These are phyloP conservation scores for Chytriomyces sp. DNA, from an alignment of 192 early-diverging fungal genomes.

Conservation along the genomic window DNA sequence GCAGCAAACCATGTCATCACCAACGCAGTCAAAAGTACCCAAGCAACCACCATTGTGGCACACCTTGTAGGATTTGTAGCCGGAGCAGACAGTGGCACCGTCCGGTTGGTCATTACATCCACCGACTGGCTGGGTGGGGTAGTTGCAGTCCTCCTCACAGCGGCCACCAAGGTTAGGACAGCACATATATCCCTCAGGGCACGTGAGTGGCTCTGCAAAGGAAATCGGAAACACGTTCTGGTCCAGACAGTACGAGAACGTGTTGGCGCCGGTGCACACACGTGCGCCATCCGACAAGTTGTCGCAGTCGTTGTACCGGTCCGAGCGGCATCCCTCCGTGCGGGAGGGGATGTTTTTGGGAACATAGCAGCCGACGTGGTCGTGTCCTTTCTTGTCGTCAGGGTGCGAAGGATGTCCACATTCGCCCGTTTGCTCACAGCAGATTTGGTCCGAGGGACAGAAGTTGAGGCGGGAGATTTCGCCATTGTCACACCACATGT, in stretches of 20 bases:
- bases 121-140: too few relatives aligned
- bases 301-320: conserved; percentile 3
- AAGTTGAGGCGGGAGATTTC: too few relatives aligned
- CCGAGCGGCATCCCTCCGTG: too few relatives aligned
- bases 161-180: conserved; percentile 13
- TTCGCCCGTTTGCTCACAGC: conserved; percentile 18
- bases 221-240: conserved; percentile 22
- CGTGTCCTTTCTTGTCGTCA: not conserved
- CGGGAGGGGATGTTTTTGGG: conserved; percentile 12
- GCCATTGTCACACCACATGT: conserved; percentile 22
- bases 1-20: conserved; percentile 10
- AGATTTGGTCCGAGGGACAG: conserved; percentile 17
- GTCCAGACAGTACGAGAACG: conserved; percentile 30
- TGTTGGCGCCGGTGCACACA: conserved; percentile 23
- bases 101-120: too few relatives aligned
- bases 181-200: conserved; percentile 20
- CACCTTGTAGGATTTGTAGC: conserved; percentile 13
- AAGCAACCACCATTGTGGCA: conserved; percentile 18
- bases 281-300: conserved; percentile 12
- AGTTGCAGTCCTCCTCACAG: too few relatives aligned
- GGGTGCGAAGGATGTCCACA: not conserved
- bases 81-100: too few relatives aligned
- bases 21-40: too few relatives aligned
- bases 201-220: conserved; percentile 1
- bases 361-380: not conserved